Conservation (phyloP, 1,139 yeast genomes). For the Yamadazyma triangularis region DNA sequence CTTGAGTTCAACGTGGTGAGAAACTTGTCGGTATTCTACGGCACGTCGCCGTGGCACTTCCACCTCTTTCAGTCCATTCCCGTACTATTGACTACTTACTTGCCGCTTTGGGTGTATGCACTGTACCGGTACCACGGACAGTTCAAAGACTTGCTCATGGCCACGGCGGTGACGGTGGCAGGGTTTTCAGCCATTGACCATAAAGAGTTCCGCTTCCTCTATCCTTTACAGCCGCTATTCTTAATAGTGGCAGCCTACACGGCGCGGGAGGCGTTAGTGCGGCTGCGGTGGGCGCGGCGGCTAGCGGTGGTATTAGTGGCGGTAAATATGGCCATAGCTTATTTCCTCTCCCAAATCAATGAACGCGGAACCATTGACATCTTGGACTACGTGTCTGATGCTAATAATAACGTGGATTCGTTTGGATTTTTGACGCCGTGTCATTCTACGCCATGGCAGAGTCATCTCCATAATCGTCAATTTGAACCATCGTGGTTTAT, state of each 20-base stretch:
- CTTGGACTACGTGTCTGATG: slow-evolving; percentile 42
- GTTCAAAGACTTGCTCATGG: slow-evolving; percentile 13
- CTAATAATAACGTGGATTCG: slow-evolving; percentile 29
- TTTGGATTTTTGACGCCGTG: slow-evolving; percentile 90
- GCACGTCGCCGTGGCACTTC: slow-evolving; percentile 81
- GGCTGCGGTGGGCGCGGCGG: slow-evolving; percentile 3
- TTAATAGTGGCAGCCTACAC: slow-evolving; percentile 21
- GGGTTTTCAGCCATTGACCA: slow-evolving; percentile 68
- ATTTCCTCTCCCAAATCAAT: slow-evolving; percentile 58
- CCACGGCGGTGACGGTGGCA: slow-evolving; percentile 38
- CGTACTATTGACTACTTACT: slow-evolving; percentile 56
- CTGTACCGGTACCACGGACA: slow-evolving; percentile 10
- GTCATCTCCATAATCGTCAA: slow-evolving; percentile 63
- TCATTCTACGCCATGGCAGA: slow-evolving; percentile 96
- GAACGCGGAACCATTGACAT: slow-evolving; percentile 84
- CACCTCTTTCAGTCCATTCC: slow-evolving; percentile 83
- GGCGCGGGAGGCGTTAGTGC: slow-evolving; percentile 4
- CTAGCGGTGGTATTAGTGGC: slow-evolving; percentile 16
- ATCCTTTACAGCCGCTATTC: slow-evolving; percentile 77
- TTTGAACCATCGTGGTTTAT: slow-evolving; percentile 60
- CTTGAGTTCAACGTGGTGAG: slow-evolving; percentile 70
- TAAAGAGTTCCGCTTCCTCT: slow-evolving; percentile 89
- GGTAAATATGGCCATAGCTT: slow-evolving; percentile 42
- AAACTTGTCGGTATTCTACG: slow-evolving; percentile 78
- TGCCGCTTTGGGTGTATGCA: slow-evolving; percentile 48